A percentile compares a stretch with the other conserved stretches of the same genome.
These are phyloP conservation scores for Colletotrichum orbiculare DNA, from an alignment of 2,329 filamentous ascomycete species.

Conservation along the genomic window DNA sequence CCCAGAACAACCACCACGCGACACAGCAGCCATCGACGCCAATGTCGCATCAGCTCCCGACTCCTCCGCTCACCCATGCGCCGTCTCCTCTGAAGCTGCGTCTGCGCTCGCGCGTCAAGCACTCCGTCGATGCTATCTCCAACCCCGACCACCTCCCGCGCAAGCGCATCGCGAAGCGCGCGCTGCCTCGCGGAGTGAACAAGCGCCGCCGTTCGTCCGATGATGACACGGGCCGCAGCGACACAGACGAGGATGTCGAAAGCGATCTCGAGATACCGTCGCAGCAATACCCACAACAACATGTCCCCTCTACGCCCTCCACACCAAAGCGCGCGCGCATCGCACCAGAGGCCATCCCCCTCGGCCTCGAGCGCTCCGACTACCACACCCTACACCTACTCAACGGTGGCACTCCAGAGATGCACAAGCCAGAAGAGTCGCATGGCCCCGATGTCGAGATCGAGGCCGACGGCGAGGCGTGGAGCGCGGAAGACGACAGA, in stretches of 20 bases:
- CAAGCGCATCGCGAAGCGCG: conserved; percentile 65
- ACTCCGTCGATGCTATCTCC: conserved; percentile 40
- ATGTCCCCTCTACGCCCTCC: conserved; percentile 49
- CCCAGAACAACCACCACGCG: conserved; percentile 46
- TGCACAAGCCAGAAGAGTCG: conserved; percentile 37
- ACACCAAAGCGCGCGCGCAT: conserved; percentile 72
- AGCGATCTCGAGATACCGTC: conserved; percentile 51
- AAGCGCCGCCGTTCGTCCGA: conserved; percentile 63
- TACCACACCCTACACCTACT: conserved; percentile 62
- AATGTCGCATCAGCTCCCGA: conserved; percentile 58
- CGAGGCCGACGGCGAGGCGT: conserved; percentile 60
- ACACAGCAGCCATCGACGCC: conserved; percentile 50
- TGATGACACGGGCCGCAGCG: conserved; percentile 58
- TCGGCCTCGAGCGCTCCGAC: conserved; percentile 68
- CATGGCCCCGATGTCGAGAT: conserved; percentile 53
- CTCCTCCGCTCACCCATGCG: conserved; percentile 65
- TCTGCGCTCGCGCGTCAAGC: conserved; percentile 58
- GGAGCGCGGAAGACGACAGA: conserved; percentile 73
- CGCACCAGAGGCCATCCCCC: conserved; percentile 68
- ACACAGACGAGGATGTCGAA: conserved; percentile 45
- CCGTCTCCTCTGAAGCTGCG: conserved; percentile 65
- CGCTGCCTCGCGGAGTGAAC: conserved; percentile 58
- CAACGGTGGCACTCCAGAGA: conserved; percentile 41
- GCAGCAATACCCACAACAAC: conserved; percentile 36
- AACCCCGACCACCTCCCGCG: conserved; percentile 48